Percentiles rank a stretch among this genome's conserved stretches.
Evolutionary conservation across 139 green algal species (phyloP).

Genomic region (Medakamo hakoo): DNA sequence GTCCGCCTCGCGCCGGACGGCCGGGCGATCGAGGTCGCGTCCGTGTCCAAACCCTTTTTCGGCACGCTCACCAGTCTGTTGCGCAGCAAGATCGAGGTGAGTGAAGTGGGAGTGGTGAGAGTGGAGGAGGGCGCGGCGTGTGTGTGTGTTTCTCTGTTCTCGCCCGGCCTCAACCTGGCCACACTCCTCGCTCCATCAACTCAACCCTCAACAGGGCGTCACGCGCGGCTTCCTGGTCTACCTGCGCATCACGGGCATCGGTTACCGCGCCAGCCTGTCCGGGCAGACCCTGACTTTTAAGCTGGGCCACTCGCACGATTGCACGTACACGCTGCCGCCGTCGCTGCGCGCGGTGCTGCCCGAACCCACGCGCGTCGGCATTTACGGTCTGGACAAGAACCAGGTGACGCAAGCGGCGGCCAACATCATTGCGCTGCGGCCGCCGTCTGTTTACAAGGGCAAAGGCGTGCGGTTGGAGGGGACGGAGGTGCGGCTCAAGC

Average conservation of each 20-base stretch:
- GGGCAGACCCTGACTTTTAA: not conserved
- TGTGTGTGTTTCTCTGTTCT: no score
- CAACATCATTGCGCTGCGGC: constrained; percentile 1
- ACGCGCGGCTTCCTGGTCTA: constrained; percentile 3
- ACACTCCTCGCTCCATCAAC: no score
- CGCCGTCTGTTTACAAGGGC: constrained; percentile 9
- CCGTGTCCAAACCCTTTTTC: constrained; percentile 2
- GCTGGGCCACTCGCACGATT: constrained; percentile 7
- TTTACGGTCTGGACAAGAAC: constrained; percentile 8
- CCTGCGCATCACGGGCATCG: constrained; percentile 5
- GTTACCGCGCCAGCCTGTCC: not conserved
- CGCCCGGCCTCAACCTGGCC: no score
- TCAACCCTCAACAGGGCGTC: no score
- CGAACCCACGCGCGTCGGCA: constrained; percentile 3
- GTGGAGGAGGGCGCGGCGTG: no score
- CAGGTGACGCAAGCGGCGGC: constrained; percentile 9
- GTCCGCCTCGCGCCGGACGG: not conserved
- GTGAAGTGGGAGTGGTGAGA: no score
- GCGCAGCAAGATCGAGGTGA: constrained; percentile 4
- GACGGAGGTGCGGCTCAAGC: not conserved
- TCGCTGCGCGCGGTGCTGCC: constrained; percentile 6
- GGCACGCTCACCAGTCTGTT: constrained; percentile 1
- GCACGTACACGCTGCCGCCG: not conserved
- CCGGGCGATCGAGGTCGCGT: not conserved
- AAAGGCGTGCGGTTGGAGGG: constrained; percentile 4